Conservation (phyloP, 2,329 filamentous ascomycete species). For the Aspergillus persii region DNA sequence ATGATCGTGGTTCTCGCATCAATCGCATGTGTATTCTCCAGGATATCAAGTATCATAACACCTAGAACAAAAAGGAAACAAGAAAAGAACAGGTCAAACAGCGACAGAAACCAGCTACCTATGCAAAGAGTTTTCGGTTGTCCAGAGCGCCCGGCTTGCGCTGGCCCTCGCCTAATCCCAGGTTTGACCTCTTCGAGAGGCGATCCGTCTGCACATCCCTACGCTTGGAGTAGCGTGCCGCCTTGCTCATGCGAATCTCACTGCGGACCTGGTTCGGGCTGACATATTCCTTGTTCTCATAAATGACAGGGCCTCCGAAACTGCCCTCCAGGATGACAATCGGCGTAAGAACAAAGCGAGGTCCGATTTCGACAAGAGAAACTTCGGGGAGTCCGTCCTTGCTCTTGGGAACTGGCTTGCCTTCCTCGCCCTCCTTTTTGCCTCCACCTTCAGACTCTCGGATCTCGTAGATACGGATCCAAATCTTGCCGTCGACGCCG, state of each 20-base stretch:
- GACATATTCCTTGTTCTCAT: conserved; percentile 97
- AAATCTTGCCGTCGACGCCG: conserved; percentile 88
- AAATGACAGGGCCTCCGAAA: conserved; percentile 94
- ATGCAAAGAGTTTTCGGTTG: conserved; percentile 69
- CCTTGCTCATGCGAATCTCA: conserved; percentile 74
- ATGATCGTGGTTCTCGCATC: conserved; percentile 31
- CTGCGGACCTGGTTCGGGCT: conserved; percentile 90
- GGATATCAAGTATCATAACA: conserved; percentile 33
- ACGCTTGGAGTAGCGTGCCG: conserved; percentile 72
- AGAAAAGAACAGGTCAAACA: conserved; percentile 18
- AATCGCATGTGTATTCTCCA: conserved; percentile 34
- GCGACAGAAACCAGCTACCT: conserved; percentile 36
- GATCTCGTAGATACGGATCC: conserved; percentile 94
- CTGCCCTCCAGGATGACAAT: conserved; percentile 94
- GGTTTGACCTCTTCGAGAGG: conserved; percentile 68
- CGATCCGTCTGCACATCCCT: conserved; percentile 72
- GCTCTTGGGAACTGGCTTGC: conserved; percentile 40
- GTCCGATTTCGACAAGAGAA: conserved; percentile 86
- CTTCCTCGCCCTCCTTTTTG: conserved; percentile 45
- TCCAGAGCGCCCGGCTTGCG: conserved; percentile 69
- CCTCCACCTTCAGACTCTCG: conserved; percentile 70
- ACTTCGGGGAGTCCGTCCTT: conserved; percentile 68
- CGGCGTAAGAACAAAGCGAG: conserved; percentile 86
- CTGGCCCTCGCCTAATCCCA: conserved; percentile 68
- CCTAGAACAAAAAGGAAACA: conserved; percentile 17